Base-by-base conservation (phyloP, 2,329 filamentous ascomycete genomes). In the Claviceps maximensis region DNA sequence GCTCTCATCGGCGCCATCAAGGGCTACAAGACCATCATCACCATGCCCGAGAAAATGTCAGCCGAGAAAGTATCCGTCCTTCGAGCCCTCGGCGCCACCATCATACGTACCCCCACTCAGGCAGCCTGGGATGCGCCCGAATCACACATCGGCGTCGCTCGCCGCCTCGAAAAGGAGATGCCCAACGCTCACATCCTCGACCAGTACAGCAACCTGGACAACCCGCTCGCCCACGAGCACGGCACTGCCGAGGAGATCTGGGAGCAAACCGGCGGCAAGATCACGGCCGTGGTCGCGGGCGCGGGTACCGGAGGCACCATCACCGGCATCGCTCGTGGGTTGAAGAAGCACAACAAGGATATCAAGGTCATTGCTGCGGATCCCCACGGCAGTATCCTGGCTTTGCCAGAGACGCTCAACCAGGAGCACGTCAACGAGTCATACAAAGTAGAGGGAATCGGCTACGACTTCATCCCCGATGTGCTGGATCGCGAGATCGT, bases 391-490 rank as follows among this genome's bases (percentile, higher is more conserved):
- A 95, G 89, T 54, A 89, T 97, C 60, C 77, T 98, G 49, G 93
- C 93, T 10, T 64, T 95, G 33, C 93, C 93, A 2, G 81, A 86
- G 59, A 63, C 69, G 6, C 73, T 98, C 60, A 98, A 98, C 68
- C 75, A 87, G 48, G 84, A 87, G 58, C 80, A 84, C 65, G 78
- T 80, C 56, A 91, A 96, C 64, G 83, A 89, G 68, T 76, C 84
- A 1, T 98, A 98, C 75, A 97, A 98, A 74, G 93, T 98, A 1
- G 93, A 98, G 73, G 93, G 93, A 45, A 98, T 98, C 62, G 93
- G 93, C 21, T 98, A 98, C 68, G 93, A 98, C 68, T 98, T 98
- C 68, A 86, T 98, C 55, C 93, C 94, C 7, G 88, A 97, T 25
- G 94, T 98, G 5, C 75, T 98, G 53, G 83, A 93, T 59, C 88